Percentiles rank a stretch among this genome's conserved stretches.
phyloP scores from a whole-genome alignment of 805 yeast species.

The Geotrichum ghanense region DNA sequence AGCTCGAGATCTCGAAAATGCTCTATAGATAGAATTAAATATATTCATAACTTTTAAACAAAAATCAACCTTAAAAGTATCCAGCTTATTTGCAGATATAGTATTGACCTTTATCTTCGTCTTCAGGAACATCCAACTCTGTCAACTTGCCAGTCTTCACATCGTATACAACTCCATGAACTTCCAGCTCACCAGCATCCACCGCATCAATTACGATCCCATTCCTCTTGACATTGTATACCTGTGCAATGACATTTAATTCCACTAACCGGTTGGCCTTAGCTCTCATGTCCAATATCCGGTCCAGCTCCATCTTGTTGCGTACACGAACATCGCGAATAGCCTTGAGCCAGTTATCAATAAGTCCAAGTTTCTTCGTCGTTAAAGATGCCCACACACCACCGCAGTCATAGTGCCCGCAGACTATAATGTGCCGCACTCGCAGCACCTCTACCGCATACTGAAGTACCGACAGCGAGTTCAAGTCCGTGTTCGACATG shows the following conservation, averaged over 20 bases:
- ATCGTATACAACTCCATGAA: conserved; percentile 78
- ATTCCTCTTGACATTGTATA: conserved; percentile 47
- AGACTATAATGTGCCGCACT: conserved; percentile 69
- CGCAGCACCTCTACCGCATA: conserved; percentile 78
- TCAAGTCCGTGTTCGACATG: conserved; percentile 52
- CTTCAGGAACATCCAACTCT: conserved; percentile 30
- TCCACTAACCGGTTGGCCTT: conserved; percentile 58
- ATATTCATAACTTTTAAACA: too few relatives aligned
- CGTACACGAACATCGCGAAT: conserved; percentile 56
- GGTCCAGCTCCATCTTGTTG: conserved; percentile 38
- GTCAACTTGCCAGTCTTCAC: conserved; percentile 62
- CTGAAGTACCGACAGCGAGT: conserved; percentile 70
- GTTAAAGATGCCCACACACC: conserved; percentile 76
- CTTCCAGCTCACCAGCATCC: conserved; percentile 50
- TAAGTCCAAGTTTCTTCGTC: conserved; percentile 47
- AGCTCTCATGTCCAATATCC: conserved; percentile 38
- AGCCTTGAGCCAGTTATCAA: conserved; percentile 64
- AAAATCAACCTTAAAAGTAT: too few relatives aligned
- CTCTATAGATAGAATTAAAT: too few relatives aligned
- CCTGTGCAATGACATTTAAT: conserved; percentile 65
- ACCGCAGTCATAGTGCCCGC: conserved; percentile 95
- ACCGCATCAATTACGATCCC: conserved; percentile 60
- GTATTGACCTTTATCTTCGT: conserved; percentile 11
- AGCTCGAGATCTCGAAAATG: too few relatives aligned
- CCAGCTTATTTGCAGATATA: conserved; percentile 5